A percentile compares a stretch with the other conserved stretches of the same genome.
These are phyloP conservation scores for Coniochaeta sp. DNA, from an alignment of 2,329 filamentous ascomycete genomes.

Conservation along the genomic window DNA sequence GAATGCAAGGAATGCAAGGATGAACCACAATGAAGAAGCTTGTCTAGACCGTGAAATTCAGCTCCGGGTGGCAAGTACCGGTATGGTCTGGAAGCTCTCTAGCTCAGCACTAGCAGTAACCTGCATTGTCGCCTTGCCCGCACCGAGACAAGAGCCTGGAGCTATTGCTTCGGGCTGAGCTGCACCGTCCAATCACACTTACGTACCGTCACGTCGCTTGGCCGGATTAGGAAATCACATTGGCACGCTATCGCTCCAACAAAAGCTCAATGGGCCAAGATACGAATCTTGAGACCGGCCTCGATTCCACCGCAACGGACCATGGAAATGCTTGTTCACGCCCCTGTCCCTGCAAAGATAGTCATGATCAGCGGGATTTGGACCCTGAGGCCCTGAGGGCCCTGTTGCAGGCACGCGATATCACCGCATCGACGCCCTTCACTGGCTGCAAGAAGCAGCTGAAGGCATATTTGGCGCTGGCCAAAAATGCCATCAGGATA, in stretches of 20 bases:
- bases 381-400: no score
- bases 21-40: neutral
- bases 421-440: neutral
- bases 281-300: neutral
- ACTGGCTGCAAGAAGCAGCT: neutral
- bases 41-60: neutral
- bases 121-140: neutral
- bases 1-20: no score
- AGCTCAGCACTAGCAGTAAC: neutral
- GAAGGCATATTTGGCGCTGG: neutral
- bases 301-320: neutral
- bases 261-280: neutral
- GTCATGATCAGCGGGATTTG: neutral
- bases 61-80: neutral
- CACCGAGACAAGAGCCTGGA: neutral
- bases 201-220: neutral
- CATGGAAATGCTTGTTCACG: neutral
- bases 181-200: neutral
- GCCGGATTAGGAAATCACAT: neutral
- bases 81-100: neutral
- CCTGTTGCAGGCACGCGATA: neutral
- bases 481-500: neutral
- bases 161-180: neutral
- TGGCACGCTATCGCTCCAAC: neutral
- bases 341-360: neutral